Evolutionary conservation across 1,139 yeast genomes (phyloP), one percentile per base, ranked within the genome.

Genomic region (Yamadazyma sp.): DNA sequence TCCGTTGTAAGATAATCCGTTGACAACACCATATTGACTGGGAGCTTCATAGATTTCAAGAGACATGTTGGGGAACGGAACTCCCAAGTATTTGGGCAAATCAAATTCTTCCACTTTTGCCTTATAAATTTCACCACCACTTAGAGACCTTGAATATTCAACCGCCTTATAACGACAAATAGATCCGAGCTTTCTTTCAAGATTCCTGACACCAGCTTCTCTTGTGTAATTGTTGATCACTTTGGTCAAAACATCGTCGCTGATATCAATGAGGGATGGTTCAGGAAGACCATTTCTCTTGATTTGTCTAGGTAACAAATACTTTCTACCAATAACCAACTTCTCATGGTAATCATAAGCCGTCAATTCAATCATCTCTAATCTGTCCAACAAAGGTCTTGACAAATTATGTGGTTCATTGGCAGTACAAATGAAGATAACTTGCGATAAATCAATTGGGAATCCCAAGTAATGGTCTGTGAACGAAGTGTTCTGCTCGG

Each of bases 391-490:
- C 42, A 89, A 70, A 2, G 97, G 96, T 13, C 84, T 78, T 17
- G 94, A 82, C 50, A 89, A 76, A 31, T 79, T 78, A 45, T 80
- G 76, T 22, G 87, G 76, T 45, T 86, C 86, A 58, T 89, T 89
- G n/a, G 96, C 95, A 4, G 97, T 89, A 53, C 96, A 90, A 40
- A 89, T 77, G 56, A 89, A 89, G 28, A 88, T 68, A 5, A 87
- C 88, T 48, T 86, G 88, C 2, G 95, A 85, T 48, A 89, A 67
- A 55, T 89, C 96, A 24, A 88, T 73, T 0, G 96, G 96, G 59
- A 89, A 86, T 11, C 95, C 95, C 43, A 89, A 65, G 56, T 87
- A 89, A 54, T 88, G 95, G 59, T 89, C 97, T 32, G 78, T 80
- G 61, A 88, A 89, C 20, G 78, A 73, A 33, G 69, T 66, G 58